Conservation (phyloP, 441 rosid species). For the Arabidopsis lyrata region DNA sequence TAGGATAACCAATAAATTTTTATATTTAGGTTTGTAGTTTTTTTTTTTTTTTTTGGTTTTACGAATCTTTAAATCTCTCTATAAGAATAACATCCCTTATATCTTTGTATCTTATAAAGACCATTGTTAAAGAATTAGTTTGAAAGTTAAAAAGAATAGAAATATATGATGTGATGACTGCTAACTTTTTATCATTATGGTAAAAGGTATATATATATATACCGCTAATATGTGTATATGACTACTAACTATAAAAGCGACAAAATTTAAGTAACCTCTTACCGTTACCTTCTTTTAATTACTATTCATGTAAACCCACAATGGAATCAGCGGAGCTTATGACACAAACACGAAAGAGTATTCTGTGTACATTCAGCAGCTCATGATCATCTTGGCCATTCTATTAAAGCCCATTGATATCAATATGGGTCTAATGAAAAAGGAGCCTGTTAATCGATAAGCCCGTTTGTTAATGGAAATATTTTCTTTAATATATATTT, state of each 20-base stretch:
- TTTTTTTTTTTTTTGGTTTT: no score
- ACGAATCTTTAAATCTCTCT: no score
- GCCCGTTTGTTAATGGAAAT: background rate
- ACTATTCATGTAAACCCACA: no score
- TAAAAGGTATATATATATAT: no score
- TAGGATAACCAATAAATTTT: background rate
- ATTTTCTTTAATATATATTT: background rate
- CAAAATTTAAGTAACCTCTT: no score
- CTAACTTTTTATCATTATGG: no score
- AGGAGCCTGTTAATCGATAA: slow-evolving; percentile 5
- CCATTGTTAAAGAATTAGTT: no score
- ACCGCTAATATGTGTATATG: no score
- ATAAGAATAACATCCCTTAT: background rate
- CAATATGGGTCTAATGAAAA: background rate
- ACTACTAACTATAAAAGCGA: no score
- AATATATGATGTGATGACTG: no score
- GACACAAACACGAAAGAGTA: background rate
- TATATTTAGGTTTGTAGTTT: no score
- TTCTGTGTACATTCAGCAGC: background rate
- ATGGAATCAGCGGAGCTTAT: background rate
- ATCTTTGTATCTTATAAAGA: background rate
- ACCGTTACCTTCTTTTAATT: no score
- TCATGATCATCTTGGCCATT: background rate
- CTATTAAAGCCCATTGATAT: slow-evolving; percentile 2
- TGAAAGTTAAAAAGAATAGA: background rate